Evolutionary conservation across 2,329 filamentous ascomycete species (phyloP), one percentile per base, ranked within the genome.

Genomic region (Talaromyces sp.): DNA sequence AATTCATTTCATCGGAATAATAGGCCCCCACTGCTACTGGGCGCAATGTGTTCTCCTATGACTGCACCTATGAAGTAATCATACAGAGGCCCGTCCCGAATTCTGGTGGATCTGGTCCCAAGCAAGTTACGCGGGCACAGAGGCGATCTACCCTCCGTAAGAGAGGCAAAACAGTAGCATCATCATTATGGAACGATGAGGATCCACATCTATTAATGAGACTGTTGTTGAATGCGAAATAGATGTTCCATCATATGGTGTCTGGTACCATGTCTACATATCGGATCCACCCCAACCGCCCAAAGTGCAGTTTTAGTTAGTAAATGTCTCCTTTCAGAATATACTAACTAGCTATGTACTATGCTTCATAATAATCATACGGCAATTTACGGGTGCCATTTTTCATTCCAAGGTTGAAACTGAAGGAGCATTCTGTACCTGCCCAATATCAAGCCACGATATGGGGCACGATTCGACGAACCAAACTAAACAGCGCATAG

Each of bases 41-140:
- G 9, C 13, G 30, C 20, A 37, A 37, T 40, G 33, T 24, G 41
- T 53, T 44, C 20, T 47, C n/a, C 27, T 16, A 49, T 54, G 54
- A 59, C 52, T 57, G 50, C 54, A 53, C 16, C 37, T 16, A 54
- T 54, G 52, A 54, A 49, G 54, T 62, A 56, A 58, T 49, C 3
- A 13, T 9, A 4, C 17, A 19, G 39, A 62, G 58, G 53, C 52
- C 60, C 58, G 52, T 56, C 51, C 55, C 58, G 57, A 55, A 20
- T 50, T 56, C 46, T n/a, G 20, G 32, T 39, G 36, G 46, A 35
- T 37, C 16, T 22, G 9, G 27, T 22, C 13, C 11, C 14, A 17
- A n/a, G n/a, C n/a, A 44, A 14, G 11, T 30, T 32, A 16, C 27
- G 16, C 16, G 19, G 14, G 40, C 10, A 27, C 14, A 27, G 5